phyloP scores from a whole-genome alignment of 2,329 filamentous ascomycete species.

The Curvularia lunata region DNA sequence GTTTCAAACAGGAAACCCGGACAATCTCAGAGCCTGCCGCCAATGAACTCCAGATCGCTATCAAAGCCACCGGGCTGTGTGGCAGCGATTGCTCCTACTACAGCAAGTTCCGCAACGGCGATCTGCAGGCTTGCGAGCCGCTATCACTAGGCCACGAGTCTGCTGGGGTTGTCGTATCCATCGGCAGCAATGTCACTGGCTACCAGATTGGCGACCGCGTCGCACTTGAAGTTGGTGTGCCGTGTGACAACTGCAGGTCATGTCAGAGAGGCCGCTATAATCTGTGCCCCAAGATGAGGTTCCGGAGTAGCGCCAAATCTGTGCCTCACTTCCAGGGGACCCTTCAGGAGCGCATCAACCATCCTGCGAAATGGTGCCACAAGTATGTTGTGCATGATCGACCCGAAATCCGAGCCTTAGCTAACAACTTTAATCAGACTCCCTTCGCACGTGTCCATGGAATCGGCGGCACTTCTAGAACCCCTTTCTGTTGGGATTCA shows the following conservation, averaged over 20 bases:
- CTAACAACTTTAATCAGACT: slow-evolving; percentile 47
- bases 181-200: slow-evolving; percentile 47
- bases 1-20: slow-evolving; percentile 59
- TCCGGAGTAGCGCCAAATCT: slow-evolving; percentile 53
- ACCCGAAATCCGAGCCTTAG: slow-evolving; percentile 30
- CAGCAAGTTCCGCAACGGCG: slow-evolving; percentile 74
- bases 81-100: slow-evolving; percentile 75
- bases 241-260: slow-evolving; percentile 51
- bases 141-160: slow-evolving; percentile 62
- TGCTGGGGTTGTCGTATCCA: slow-evolving; percentile 48
- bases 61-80: slow-evolving; percentile 71
- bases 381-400: slow-evolving; percentile 50
- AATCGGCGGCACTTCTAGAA: slow-evolving; percentile 49
- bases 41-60: slow-evolving; percentile 68
- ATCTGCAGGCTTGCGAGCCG: slow-evolving; percentile 69
- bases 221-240: slow-evolving; percentile 51
- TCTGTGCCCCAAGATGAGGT: slow-evolving; percentile 52
- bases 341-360: slow-evolving; percentile 53
- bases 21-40: slow-evolving; percentile 60
- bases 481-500: slow-evolving; percentile 87
- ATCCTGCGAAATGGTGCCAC: slow-evolving; percentile 54
- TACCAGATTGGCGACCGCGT: slow-evolving; percentile 51
- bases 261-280: slow-evolving; percentile 53
- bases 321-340: slow-evolving; percentile 54
- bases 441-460: slow-evolving; percentile 49